A percentile compares a stretch with the other conserved stretches of the same genome.
Conservation (phyloP, 2,329 filamentous ascomycete genomes). For the Lasiodiplodia gonubiensis region DNA sequence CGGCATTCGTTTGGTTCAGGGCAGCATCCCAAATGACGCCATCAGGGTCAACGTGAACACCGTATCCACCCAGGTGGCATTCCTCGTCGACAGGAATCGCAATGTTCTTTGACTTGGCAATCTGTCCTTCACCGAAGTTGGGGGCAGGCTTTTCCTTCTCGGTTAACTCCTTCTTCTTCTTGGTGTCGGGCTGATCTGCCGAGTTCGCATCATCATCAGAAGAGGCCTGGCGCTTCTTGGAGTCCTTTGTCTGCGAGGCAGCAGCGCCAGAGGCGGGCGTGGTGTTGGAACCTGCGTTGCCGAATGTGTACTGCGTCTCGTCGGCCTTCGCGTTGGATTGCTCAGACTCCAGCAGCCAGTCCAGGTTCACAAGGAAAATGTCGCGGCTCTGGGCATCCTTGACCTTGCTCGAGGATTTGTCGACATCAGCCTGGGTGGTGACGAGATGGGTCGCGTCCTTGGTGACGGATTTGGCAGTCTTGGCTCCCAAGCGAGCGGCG, state of each 20-base stretch:
- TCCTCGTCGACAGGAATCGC: slow-evolving; percentile 56
- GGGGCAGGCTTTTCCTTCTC: slow-evolving; percentile 31
- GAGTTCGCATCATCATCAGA: slow-evolving; percentile 32
- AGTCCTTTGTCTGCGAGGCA: slow-evolving; percentile 30
- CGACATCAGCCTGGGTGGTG: slow-evolving; percentile 60
- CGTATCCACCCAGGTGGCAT: slow-evolving; percentile 42
- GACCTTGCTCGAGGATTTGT: slow-evolving; percentile 59
- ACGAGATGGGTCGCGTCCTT: slow-evolving; percentile 62
- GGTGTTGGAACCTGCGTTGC: background rate
- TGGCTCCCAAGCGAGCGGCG: slow-evolving; percentile 58
- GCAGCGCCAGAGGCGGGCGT: background rate
- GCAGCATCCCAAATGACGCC: slow-evolving; percentile 78
- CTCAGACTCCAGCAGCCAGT: slow-evolving; percentile 68
- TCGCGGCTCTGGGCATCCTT: slow-evolving; percentile 53
- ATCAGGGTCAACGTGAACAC: slow-evolving; percentile 69
- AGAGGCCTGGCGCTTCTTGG: slow-evolving; percentile 42
- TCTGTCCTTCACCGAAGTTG: slow-evolving; percentile 36
- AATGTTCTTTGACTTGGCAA: slow-evolving; percentile 34
- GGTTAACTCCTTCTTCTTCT: slow-evolving; percentile 33
- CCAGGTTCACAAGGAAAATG: slow-evolving; percentile 62
- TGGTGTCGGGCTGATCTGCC: slow-evolving; percentile 32
- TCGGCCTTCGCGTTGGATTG: slow-evolving; percentile 48
- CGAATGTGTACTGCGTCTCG: slow-evolving; percentile 47
- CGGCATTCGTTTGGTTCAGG: slow-evolving; percentile 76
- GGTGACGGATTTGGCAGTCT: slow-evolving; percentile 55